Conservation (phyloP, 306 rosid genomes). For the Canavalia gladiata region DNA sequence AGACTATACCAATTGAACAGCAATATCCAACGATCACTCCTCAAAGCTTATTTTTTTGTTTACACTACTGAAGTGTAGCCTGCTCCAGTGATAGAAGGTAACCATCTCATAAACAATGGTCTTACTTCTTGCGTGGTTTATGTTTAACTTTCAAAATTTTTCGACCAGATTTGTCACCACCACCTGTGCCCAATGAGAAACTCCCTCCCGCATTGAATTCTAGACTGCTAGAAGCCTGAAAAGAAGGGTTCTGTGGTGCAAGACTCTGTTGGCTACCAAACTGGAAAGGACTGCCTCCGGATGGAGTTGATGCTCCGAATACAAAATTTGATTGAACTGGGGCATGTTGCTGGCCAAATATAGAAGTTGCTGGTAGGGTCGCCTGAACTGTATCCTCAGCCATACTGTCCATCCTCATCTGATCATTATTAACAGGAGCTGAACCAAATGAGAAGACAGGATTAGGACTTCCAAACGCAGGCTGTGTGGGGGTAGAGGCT, state of each 20-base stretch:
- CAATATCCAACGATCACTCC: conserved; percentile 41
- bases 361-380: conserved; percentile 52
- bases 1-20: conserved; percentile 35
- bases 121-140: conserved; percentile 74
- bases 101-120: conserved; percentile 33
- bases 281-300: conserved; percentile 63
- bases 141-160: conserved; percentile 59
- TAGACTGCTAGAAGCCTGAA: conserved; percentile 81
- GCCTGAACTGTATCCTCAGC: conserved; percentile 83
- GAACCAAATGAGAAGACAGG: conserved; percentile 58
- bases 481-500: conserved; percentile 59
- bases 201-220: conserved; percentile 68
- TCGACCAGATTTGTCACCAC: conserved; percentile 77
- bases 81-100: conserved; percentile 35
- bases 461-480: conserved; percentile 66
- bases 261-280: conserved; percentile 68
- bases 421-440: conserved; percentile 68
- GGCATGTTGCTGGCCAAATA: conserved; percentile 62
- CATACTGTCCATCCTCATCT: conserved; percentile 90
- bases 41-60: conserved; percentile 36
- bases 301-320: conserved; percentile 66
- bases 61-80: conserved; percentile 12
- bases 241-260: conserved; percentile 66
- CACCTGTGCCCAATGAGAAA: conserved; percentile 87
- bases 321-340: conserved; percentile 63